phyloP scores from a whole-genome alignment of 192 early-diverging fungal genomes.

The Dissophora ornata region DNA sequence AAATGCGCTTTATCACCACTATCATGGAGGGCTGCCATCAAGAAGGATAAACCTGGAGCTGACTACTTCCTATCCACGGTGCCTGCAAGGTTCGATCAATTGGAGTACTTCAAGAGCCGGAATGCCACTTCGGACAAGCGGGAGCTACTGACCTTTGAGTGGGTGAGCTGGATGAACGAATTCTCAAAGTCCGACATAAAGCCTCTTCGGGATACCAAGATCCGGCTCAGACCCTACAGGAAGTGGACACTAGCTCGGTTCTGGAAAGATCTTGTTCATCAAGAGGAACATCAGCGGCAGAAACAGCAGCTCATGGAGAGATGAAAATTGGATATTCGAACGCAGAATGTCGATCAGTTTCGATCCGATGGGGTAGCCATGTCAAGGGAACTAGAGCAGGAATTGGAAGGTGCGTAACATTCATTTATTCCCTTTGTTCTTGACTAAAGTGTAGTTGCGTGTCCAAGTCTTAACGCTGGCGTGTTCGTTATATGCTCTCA shows the following conservation, averaged over 20 bases:
- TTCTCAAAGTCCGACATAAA: neutral
- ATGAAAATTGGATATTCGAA: conserved; percentile 1
- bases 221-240: neutral
- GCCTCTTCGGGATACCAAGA: neutral
- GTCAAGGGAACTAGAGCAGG: too few species aligned
- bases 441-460: neutral
- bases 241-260: neutral
- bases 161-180: neutral
- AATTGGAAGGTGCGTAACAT: neutral
- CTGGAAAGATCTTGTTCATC: neutral
- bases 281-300: neutral
- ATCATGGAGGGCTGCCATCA: neutral
- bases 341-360: neutral
- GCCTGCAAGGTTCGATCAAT: conserved; percentile 2
- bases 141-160: neutral
- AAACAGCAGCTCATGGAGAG: neutral
- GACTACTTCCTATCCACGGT: neutral
- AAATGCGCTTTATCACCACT: neutral
- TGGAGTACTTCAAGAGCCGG: conserved; percentile 4
- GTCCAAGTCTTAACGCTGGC: too few species aligned
- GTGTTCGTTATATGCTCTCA: too few species aligned
- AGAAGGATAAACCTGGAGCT: neutral
- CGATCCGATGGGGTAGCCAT: too few species aligned
- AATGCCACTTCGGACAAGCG: conserved; percentile 8
- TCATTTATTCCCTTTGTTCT: neutral